Evolutionary conservation across 2,329 filamentous ascomycete genomes (phyloP).

Genomic region (Fusarium tjaetaba): DNA sequence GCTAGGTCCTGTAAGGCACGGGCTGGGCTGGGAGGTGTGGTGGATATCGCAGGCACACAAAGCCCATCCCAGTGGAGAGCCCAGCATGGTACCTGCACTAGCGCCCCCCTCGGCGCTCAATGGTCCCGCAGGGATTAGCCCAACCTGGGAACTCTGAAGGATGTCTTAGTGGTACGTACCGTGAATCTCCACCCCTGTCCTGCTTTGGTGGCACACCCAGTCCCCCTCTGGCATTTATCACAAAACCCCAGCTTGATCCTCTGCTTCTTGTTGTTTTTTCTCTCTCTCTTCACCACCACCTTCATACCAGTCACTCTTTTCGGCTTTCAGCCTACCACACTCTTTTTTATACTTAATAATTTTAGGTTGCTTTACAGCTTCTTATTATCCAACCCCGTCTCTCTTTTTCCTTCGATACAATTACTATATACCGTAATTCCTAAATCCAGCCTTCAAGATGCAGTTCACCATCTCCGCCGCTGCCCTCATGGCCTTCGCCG

Average conservation of each 20-base stretch:
- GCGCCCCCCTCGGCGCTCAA: slow-evolving; percentile 33
- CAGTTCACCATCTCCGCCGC: slow-evolving; percentile 60
- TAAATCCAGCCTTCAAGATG: slow-evolving; percentile 58
- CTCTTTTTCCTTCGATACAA: slow-evolving; percentile 32
- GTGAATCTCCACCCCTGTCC: slow-evolving; percentile 11
- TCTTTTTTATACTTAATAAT: slow-evolving; percentile 44
- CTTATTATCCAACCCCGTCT: slow-evolving; percentile 16
- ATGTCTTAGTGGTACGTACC: slow-evolving; percentile 27
- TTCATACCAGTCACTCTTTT: slow-evolving; percentile 48
- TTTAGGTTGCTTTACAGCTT: slow-evolving; percentile 30
- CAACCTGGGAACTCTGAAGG: slow-evolving; percentile 19
- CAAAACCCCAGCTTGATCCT: slow-evolving; percentile 32
- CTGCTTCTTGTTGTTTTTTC: slow-evolving; percentile 21
- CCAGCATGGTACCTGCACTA: slow-evolving; percentile 38
- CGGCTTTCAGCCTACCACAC: slow-evolving; percentile 45
- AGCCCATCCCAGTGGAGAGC: slow-evolving; percentile 3
- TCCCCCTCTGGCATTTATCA: slow-evolving; percentile 42
- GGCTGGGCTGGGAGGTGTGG: slow-evolving; percentile 9
- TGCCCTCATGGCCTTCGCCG: slow-evolving; percentile 62
- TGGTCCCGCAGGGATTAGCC: slow-evolving; percentile 20
- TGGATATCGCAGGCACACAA: not conserved
- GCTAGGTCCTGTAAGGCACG: slow-evolving; percentile 8
- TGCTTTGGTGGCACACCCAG: slow-evolving; percentile 10
- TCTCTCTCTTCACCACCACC: slow-evolving; percentile 37
- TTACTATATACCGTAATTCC: slow-evolving; percentile 36